Percentiles rank a stretch among this genome's conserved stretches.
phyloP scores from a whole-genome alignment of 257 asterid genomes.

The Eucommia ulmoides region DNA sequence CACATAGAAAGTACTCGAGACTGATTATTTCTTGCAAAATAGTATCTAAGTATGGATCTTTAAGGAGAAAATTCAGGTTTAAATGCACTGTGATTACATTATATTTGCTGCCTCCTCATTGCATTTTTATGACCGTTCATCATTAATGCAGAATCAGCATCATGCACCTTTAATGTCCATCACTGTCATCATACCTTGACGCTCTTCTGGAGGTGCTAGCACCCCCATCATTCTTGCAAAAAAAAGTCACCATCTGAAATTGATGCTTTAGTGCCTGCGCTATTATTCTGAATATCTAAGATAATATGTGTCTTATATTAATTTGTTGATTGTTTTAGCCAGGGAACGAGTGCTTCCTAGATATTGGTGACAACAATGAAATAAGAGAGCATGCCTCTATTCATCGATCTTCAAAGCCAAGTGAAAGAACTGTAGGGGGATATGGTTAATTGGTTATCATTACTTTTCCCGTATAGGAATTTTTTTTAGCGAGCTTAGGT shows the following conservation, averaged over 20 bases:
- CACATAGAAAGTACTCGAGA: background rate
- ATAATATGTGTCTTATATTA: conserved; percentile 6
- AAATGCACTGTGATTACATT: background rate
- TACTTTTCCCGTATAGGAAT: too few species aligned
- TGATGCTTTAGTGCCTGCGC: too few species aligned
- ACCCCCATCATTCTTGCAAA: too few species aligned
- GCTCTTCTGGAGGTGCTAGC: too few species aligned
- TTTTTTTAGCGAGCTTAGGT: too few species aligned
- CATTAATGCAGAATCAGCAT: background rate
- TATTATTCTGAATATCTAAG: too few species aligned
- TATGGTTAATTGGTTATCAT: too few species aligned
- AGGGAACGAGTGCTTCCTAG: conserved; percentile 83
- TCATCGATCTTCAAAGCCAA: conserved; percentile 82
- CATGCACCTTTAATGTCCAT: background rate
- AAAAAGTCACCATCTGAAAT: too few species aligned
- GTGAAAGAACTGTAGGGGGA: conserved; percentile 57
- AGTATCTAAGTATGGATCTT: too few species aligned
- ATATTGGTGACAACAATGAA: conserved; percentile 88
- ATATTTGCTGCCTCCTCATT: background rate
- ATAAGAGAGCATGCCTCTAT: conserved; percentile 74
- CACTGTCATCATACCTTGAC: background rate
- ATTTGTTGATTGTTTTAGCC: conserved; percentile 36
- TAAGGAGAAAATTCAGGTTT: background rate
- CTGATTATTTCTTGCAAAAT: background rate
- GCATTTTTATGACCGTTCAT: background rate